phyloP scores from a whole-genome alignment of 2,329 filamentous ascomycete species.

The Didymella lethalis region DNA sequence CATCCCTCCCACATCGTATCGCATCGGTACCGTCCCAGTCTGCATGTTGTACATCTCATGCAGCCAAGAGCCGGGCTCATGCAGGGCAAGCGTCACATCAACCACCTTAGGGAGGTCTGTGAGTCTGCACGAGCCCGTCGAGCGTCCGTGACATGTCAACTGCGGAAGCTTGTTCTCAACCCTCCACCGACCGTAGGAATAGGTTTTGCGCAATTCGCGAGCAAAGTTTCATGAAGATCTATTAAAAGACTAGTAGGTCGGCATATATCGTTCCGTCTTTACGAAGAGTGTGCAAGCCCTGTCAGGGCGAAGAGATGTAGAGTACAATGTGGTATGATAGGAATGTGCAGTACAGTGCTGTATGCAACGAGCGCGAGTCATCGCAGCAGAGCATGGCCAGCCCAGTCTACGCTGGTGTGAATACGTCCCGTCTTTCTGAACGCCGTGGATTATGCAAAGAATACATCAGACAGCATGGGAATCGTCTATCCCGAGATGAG shows the following conservation, averaged over 20 bases:
- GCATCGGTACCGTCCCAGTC: slow-evolving; percentile 15
- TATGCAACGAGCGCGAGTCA: slow-evolving; percentile 22
- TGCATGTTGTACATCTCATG: slow-evolving; percentile 18
- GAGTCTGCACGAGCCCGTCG: not conserved
- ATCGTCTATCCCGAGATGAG: slow-evolving; percentile 64
- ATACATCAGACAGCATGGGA: slow-evolving; percentile 12
- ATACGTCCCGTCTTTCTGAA: slow-evolving; percentile 31
- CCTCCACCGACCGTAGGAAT: not conserved
- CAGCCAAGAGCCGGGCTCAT: slow-evolving; percentile 13
- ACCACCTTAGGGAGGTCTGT: slow-evolving; percentile 11
- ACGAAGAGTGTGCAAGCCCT: slow-evolving; percentile 4
- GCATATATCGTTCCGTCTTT: slow-evolving; percentile 8
- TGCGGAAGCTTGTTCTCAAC: slow-evolving; percentile 11
- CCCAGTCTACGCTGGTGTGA: slow-evolving; percentile 15
- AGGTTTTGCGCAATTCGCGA: not conserved
- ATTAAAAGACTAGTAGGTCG: slow-evolving; percentile 22
- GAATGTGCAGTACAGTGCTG: slow-evolving; percentile 16
- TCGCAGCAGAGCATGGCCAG: slow-evolving; percentile 4
- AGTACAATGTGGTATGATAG: slow-evolving; percentile 10
- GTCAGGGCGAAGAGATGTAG: slow-evolving; percentile 10
- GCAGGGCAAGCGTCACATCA: slow-evolving; percentile 16
- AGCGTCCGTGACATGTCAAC: slow-evolving; percentile 4
- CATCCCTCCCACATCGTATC: slow-evolving; percentile 12
- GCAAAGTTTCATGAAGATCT: slow-evolving; percentile 8
- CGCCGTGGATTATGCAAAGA: slow-evolving; percentile 30